Percentiles rank a stretch among this genome's conserved stretches.
phyloP scores from a whole-genome alignment of 192 early-diverging fungal genomes.

The Coemansia asiatica region DNA sequence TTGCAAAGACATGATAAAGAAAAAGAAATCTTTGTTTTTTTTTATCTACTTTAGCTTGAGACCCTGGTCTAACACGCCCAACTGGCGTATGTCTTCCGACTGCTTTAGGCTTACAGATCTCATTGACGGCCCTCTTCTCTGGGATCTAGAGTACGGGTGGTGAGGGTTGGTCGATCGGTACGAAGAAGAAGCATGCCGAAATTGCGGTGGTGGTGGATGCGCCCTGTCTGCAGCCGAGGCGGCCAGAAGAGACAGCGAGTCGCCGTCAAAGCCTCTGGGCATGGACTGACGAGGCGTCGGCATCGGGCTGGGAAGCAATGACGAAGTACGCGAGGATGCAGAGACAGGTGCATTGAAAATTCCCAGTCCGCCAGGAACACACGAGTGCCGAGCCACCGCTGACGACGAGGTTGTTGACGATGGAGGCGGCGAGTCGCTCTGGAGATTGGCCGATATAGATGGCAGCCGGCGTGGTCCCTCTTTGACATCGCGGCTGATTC shows the following conservation, averaged over 20 bases:
- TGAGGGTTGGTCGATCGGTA: slow-evolving; percentile 12
- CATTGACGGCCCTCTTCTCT: slow-evolving; percentile 24
- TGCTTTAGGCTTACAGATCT: slow-evolving; percentile 54
- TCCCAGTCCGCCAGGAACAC: slow-evolving; percentile 36
- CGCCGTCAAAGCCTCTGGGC: slow-evolving; percentile 34
- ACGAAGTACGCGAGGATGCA: slow-evolving; percentile 3
- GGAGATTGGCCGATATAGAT: slow-evolving; percentile 45
- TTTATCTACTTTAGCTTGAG: slow-evolving; percentile 38
- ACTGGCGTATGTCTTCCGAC: slow-evolving; percentile 47
- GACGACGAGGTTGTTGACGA: not conserved
- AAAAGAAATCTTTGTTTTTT: not conserved
- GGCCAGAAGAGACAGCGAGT: slow-evolving; percentile 37
- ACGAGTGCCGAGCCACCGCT: slow-evolving; percentile 4
- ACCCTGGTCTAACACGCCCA: slow-evolving; percentile 46
- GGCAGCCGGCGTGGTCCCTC: slow-evolving; percentile 54
- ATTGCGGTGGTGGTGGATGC: slow-evolving; percentile 27
- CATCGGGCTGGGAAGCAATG: slow-evolving; percentile 42
- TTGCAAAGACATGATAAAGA: not conserved
- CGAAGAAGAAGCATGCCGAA: slow-evolving; percentile 13
- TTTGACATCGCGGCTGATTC: slow-evolving; percentile 33
- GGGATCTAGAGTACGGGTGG: slow-evolving; percentile 34
- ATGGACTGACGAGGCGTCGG: slow-evolving; percentile 42
- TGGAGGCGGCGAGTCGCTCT: slow-evolving; percentile 14
- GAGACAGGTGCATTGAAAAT: slow-evolving; percentile 22
- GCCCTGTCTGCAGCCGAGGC: slow-evolving; percentile 20